Evolutionary conservation across 2,329 filamentous ascomycete genomes (phyloP).

Genomic region (Fusarium verrucosum): DNA sequence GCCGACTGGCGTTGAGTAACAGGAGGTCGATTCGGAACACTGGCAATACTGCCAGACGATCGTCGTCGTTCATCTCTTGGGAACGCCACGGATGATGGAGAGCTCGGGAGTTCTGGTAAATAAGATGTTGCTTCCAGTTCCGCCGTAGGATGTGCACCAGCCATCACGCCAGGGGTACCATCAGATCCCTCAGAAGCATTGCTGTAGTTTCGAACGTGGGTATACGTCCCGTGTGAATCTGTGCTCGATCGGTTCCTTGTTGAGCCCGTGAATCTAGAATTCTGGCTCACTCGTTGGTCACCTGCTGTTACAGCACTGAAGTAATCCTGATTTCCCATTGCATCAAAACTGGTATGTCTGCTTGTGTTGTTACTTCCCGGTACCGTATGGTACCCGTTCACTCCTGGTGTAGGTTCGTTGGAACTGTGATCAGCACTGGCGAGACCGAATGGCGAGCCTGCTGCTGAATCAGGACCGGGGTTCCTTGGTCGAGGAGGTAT

Average conservation of each 20-base stretch:
- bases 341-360: constrained; percentile 46
- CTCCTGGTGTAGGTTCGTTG: constrained; percentile 41
- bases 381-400: constrained; percentile 39
- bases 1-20: constrained; percentile 43
- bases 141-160: constrained; percentile 1
- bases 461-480: constrained; percentile 34
- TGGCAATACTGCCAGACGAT: constrained; percentile 40
- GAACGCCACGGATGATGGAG: constrained; percentile 35
- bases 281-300: constrained; percentile 30
- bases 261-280: constrained; percentile 35
- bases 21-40: constrained; percentile 36
- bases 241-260: constrained; percentile 46
- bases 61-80: constrained; percentile 42
- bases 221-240: constrained; percentile 52
- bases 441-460: constrained; percentile 31
- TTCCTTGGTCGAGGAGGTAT: constrained; percentile 44
- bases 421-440: constrained; percentile 45
- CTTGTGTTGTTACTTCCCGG: constrained; percentile 39
- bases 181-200: constrained; percentile 56
- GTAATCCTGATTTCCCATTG: constrained; percentile 41
- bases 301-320: constrained; percentile 38
- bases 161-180: constrained; percentile 42
- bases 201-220: constrained; percentile 55
- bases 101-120: constrained; percentile 51
- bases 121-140: constrained; percentile 53